Base-by-base conservation (phyloP, 139 green algal genomes). In the Coelastrella sp. region DNA sequence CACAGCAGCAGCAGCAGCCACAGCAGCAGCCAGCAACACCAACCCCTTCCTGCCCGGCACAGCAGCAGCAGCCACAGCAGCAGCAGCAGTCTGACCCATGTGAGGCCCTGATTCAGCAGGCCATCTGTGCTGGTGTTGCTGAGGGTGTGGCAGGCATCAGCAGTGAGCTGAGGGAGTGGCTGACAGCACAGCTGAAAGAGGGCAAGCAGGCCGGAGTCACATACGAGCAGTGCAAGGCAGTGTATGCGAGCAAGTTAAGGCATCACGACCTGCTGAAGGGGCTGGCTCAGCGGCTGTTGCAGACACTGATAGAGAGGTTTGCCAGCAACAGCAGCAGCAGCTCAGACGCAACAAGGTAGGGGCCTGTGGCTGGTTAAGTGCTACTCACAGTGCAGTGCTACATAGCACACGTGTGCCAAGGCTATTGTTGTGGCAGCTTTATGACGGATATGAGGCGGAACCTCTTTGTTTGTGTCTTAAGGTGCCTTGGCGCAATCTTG, bases 31-130 rank as follows among this genome's bases (percentile, higher is more conserved):
- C 49, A 68, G 49, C 78, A 66, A 7, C 6, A 14, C 15, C 0
- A 19, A 6, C 0, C n/a, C 7, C 60, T 73, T 59, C 60, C 8
- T 35, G 35, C 58, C 56, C 25, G 7, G 6, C 19, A 19, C 78
- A 27, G 56, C 78, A 84, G 19, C 80, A 86, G 80, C 80, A 86
- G 8, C 80, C 61, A 22, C 80, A 59, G n/a, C 80, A 35, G 63
- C 59, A 72, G 80, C 80, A 72, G 80, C 80, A 73, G 80, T 19
- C 58, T 57, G 80, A 58, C 17, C 10, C 25, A 12, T 12, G 20
- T 20, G 80, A 24, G 6, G 56, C 58, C 17, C 20, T 19, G 19
- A 20, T 56, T 0, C 59, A 73, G 59, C 22, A 73, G 35, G 20
- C 73, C 22, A 63, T 73, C 19, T 9, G 57, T 11, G 15, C 25